Evolutionary conservation across 106 monocot genomes (phyloP), one percentile per base, ranked within the genome.

Genomic region (Acorus gramineus): DNA sequence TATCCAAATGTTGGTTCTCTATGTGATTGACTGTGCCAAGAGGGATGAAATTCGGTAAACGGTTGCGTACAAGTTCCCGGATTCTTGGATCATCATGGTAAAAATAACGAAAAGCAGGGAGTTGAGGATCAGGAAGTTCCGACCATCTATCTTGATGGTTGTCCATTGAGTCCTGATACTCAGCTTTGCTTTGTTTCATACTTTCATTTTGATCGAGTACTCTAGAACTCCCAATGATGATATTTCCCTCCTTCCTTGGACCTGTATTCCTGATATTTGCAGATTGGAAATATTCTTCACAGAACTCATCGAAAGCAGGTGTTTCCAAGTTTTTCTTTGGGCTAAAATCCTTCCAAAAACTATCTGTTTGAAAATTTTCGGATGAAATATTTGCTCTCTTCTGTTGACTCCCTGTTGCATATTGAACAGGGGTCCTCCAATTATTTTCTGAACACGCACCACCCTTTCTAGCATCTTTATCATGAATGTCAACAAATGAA

Each of bases 301-400:
- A 98, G 62, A 85, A 92, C 68, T 83, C 79, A 71, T 98, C 88
- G 9, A 92, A 60, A 59, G 83, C 98, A 55, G 88, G 98, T 56
- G 98, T 98, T 13, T 74, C 69, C 49, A 88, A 55, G 42, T 60
- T 71, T 14, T 78, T 66, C 47, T 70, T 76, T 14, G 72, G 28
- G 10, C 51, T 69, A 11, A 76, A 62, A 53, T 74, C 77, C 47
- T 77, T 77, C 89, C 79, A 82, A 11, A 77, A 71, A 48, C 60
- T 72, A 59, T 77, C 71, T 5, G 52, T 53, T 53, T 53, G 62
- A 54, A 14, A 7, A 53, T 70, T 82, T 64, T 60, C 63, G 13
- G 67, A 52, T 8, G 50, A 51, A 8, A 56, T 55, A n/a, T 51
- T 8, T 42, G 50, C 49, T 12, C 59, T 49, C 11, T 65, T 51